Base-by-base conservation (phyloP, 1,284 basidiomycete genomes). In the Anthracocystis walkeri region DNA sequence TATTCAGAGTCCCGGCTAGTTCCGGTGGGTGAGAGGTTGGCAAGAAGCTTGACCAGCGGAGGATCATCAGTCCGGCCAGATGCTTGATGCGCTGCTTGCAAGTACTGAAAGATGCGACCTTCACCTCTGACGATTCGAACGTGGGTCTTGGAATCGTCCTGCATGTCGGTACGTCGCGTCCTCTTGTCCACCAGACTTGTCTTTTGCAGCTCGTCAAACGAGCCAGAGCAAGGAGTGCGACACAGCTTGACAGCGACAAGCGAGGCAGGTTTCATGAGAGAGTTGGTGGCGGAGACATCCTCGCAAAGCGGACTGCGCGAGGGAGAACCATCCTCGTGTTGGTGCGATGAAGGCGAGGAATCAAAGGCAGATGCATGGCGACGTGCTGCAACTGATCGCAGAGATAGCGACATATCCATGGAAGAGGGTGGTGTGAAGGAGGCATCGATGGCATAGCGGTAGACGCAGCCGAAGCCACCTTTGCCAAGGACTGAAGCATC, bases 181-280 rank as follows among this genome's bases (percentile, higher is more conserved):
- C 60, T 70, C 50, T 71, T 69, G 33, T 72, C 72, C 10, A 65
- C 46, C 1, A 65, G 33, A 38, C 78, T 68, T 11, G 76, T 78
- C 57, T 78, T 78, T 48, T 74, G 80, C 35, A 81, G 54, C 64
- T 81, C 80, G 56, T 81, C 80, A 35, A 76, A 81, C 4, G 73
- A 74, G 29, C 80, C 80, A 1, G 72, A 68, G 41, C 65, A 74
- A n/a, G 80, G 80, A 5, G 78, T 80, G 23, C 78, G 75, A 35
- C 80, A 81, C 20, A 80, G 58, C 63, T 81, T 81, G 54, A 80
- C 70, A n/a, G 79, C 76, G 12, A 81, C 71, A 2, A 80, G 62
- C 12, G 77, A 70, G 11, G 78, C 71, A 7, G 60, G 56, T 20
- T 59, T 58, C 4, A 41, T 4, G 6, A 20, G 38, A 21, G 59